Base-by-base conservation (phyloP, 73 alveolate genomes). In the Paraurostyla sp. region DNA sequence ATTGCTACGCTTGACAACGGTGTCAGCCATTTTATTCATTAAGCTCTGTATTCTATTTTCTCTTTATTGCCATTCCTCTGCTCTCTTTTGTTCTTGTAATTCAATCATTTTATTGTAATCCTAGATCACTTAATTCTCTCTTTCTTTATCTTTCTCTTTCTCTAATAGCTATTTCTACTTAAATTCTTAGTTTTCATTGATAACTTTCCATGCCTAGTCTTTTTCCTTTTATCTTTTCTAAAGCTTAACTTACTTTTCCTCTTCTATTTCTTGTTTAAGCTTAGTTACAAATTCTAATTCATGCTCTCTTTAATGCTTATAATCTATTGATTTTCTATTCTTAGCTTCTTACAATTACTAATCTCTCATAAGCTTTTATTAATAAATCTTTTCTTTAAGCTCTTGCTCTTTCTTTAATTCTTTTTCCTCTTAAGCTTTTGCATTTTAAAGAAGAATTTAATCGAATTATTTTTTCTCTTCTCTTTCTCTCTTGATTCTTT, bases 1-100 rank as follows among this genome's bases (percentile, higher is more conserved):
- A 45, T 83, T 63, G 32, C 85, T 43, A 7, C 58, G 35, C 52
- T 83, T 83, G 25, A 83, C 75, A 9, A 73, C 86, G 22, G 84
- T 45, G 18, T 83, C 76, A 22, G 84, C 75, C 92, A 83, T 83
- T 42, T 65, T 41, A 49, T 83, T 83, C 92, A 83, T 83, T 0
- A 60, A 22, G 32, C 27, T 36, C 18, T 35, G 29, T 0, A 62
- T 83, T 38, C 76, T 60, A 36, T 42, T 29, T n/a, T 83, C 92
- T 40, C 92, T 40, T 29, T 63, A n/a, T 3, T 36, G 13, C 84
- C 80, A 45, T 38, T 83, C 92, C 25, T 62, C 36, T 9, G 76
- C 71, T 23, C 92, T 18, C 40, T 69, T 60, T 54, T 65, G 18
- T n/a, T 83, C 92, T 43, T 83, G 46, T 15, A 16, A 7, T 32